A percentile compares a stretch with the other conserved stretches of the same genome.
phyloP scores from a whole-genome alignment of 768 basidiomycete species.

The Boletus rufocinnamomeus region DNA sequence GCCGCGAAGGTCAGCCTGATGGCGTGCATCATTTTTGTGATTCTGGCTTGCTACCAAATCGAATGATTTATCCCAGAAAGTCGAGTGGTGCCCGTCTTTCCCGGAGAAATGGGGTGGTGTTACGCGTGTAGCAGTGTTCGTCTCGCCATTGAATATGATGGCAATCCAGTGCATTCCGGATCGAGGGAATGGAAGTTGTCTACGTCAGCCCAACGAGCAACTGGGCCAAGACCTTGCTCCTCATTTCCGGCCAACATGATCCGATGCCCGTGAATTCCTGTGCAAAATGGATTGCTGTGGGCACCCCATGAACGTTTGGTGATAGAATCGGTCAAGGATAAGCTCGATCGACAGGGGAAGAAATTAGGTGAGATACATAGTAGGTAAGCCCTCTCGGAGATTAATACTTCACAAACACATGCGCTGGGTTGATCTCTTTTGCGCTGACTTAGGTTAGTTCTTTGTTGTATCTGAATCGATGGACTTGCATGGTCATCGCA shows the following conservation, averaged over 20 bases:
- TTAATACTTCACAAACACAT: conserved; percentile 5
- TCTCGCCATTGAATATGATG: conserved; percentile 6
- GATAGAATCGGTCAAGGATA: neutral
- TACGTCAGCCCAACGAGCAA: neutral
- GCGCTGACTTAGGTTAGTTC: neutral
- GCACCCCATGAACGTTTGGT: neutral
- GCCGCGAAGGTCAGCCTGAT: conserved; percentile 28
- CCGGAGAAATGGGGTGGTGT: neutral
- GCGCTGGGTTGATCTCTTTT: neutral
- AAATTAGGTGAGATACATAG: neutral
- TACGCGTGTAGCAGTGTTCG: conserved; percentile 2
- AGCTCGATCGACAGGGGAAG: neutral
- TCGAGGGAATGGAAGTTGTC: conserved; percentile 22
- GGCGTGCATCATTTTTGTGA: conserved; percentile 5
- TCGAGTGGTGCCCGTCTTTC: neutral
- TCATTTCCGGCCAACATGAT: conserved; percentile 7
- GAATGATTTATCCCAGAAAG: conserved; percentile 2
- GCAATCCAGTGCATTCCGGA: conserved; percentile 8
- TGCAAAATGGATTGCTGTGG: conserved; percentile 14
- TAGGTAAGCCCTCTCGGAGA: conserved; percentile 2
- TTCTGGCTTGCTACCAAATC: conserved; percentile 7
- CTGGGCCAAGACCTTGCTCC: neutral
- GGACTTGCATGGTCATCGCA: neutral
- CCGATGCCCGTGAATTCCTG: conserved; percentile 12
- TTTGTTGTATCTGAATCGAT: neutral